Conservation (phyloP, 2,329 filamentous ascomycete genomes). For the Fusarium oligoseptatum region DNA sequence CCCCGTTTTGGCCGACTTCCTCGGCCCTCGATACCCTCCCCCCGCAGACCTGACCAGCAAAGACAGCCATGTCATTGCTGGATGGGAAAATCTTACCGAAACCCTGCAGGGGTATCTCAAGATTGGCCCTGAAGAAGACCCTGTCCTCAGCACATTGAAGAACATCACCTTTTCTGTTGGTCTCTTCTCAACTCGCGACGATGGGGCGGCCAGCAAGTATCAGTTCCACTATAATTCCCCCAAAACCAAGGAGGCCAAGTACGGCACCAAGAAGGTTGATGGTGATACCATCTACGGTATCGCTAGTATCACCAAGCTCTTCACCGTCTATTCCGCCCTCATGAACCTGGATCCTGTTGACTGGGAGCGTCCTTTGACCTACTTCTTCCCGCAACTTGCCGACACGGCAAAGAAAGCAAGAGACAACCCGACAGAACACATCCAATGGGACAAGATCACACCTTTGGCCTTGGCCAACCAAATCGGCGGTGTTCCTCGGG, state of each 20-base stretch:
- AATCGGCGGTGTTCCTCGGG: constrained; percentile 38
- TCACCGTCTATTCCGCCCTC: constrained; percentile 54
- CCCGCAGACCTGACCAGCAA: constrained; percentile 19
- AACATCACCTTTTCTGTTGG: constrained; percentile 29
- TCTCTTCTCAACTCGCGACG: constrained; percentile 31
- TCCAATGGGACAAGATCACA: constrained; percentile 50
- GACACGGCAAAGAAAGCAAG: neutral
- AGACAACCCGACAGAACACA: constrained; percentile 7
- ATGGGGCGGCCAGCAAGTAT: constrained; percentile 3
- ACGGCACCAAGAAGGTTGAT: constrained; percentile 47
- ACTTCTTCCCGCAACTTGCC: constrained; percentile 24
- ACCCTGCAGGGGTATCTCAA: neutral
- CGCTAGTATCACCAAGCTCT: constrained; percentile 58
- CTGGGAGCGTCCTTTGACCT: constrained; percentile 29
- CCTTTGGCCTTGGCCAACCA: constrained; percentile 54
- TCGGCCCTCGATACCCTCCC: constrained; percentile 24
- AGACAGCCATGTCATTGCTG: constrained; percentile 5
- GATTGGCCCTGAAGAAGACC: neutral
- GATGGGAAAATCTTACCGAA: constrained; percentile 8
- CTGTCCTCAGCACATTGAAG: neutral
- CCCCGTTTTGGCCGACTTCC: constrained; percentile 5
- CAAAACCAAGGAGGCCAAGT: constrained; percentile 1
- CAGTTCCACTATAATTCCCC: constrained; percentile 29
- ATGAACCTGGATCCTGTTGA: constrained; percentile 31
- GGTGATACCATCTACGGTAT: constrained; percentile 59